Evolutionary conservation across 495 filamentous ascomycete genomes (phyloP), one percentile per base, ranked within the genome.

Genomic region (Xanthoparmelia taractica): DNA sequence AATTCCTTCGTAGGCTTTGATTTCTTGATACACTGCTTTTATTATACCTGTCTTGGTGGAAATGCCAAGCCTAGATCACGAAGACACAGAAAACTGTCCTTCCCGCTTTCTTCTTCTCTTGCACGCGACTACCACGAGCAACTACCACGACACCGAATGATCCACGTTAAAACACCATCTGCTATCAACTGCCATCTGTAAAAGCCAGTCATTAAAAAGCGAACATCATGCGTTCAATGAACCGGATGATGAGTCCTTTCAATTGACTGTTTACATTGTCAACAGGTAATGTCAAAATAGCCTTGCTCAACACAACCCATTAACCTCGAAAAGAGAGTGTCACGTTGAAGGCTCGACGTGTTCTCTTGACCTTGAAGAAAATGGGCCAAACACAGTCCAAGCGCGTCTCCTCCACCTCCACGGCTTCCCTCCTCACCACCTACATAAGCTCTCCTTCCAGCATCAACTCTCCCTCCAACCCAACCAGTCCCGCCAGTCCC

Each of bases 341-440:
- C 27, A 20, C 12, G 10, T 48, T 1, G 17, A 31, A 52, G 13
- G 4, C 18, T 8, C 0, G 18, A 52, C 25, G 25, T 33, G 13
- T 20, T 52, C 25, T 31, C 15, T 12, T 2, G 1, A 31, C 1
- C 0, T 52, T 10, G 4, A 12, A 1, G 7, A 50, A 41, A 47
- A 69, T 65, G 59, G 43, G 63, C 25, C 57, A 58, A 57, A 62
- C 27, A 12, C 41, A 63, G 13, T 62, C 67, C 13, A 58, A 61
- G 55, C 62, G 33, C 48, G 48, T 34, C 38, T 59, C 43, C 18
- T 63, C 54, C 34, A 61, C 34, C 27, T 58, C 45, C 31, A 17
- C 38, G 11, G 37, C 59, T 48, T 66, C 64, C 15, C 57, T 58
- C n/a, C 33, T 57, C 56, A 65, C 57, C 48, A 20, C 37, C 31